Conservation (phyloP, 2,329 filamentous ascomycete species). For the Pyrenophora tritici-repentis region DNA sequence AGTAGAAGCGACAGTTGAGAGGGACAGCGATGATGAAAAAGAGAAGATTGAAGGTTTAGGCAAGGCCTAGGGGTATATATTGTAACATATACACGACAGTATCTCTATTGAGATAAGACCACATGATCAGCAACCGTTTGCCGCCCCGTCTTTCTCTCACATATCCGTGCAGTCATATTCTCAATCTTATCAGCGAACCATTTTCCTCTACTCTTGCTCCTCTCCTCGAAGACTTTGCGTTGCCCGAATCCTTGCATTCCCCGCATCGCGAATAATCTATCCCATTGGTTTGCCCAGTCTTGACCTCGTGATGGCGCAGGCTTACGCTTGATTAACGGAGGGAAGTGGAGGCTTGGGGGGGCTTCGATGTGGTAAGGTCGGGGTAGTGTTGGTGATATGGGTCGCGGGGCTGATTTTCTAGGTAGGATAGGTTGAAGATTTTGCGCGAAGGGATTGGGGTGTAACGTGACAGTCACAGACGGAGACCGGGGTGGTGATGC, state of each 20-base stretch:
- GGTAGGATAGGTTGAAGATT: not conserved
- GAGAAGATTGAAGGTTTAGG: slow-evolving; percentile 10
- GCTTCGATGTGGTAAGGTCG: not conserved
- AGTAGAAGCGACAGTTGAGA: slow-evolving; percentile 42
- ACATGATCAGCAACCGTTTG: too few species aligned
- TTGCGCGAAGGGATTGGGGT: not conserved
- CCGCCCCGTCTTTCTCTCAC: too few species aligned
- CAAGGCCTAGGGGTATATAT: not conserved
- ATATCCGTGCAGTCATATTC: not conserved
- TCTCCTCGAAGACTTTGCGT: not conserved
- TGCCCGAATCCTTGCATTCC: slow-evolving; percentile 2
- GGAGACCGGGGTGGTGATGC: not conserved
- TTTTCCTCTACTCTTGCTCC: not conserved
- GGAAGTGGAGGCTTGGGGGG: not conserved
- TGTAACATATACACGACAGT: not conserved
- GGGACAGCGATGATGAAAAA: slow-evolving; percentile 18
- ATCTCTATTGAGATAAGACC: too few species aligned
- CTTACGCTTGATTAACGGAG: slow-evolving; percentile 7
- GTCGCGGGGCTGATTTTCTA: not conserved
- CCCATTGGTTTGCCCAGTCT: slow-evolving; percentile 17
- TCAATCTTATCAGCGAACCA: slow-evolving; percentile 1
- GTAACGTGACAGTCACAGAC: not conserved
- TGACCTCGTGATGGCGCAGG: slow-evolving; percentile 10
- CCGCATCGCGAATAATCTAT: slow-evolving; percentile 2
- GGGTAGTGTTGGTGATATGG: not conserved